These are phyloP conservation scores for Hirsutella thompsonii DNA, from an alignment of 2,329 filamentous ascomycete species.

Conservation along the genomic window DNA sequence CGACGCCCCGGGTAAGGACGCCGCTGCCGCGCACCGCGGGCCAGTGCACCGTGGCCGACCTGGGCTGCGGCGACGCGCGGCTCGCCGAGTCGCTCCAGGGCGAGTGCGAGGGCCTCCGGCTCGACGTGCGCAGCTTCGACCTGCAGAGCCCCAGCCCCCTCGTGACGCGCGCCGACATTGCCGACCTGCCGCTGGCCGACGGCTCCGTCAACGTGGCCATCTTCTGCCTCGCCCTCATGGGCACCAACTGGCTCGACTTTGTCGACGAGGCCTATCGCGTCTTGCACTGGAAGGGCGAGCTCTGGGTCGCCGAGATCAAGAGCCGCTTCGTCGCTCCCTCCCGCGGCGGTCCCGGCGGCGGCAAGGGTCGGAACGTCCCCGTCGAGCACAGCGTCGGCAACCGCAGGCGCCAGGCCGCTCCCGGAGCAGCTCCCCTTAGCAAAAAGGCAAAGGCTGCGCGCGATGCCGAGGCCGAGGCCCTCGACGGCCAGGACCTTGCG, in stretches of 20 bases:
- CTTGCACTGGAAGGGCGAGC: conserved; percentile 84
- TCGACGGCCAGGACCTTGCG: conserved; percentile 43
- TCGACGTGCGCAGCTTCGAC: conserved; percentile 76
- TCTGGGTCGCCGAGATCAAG: conserved; percentile 97
- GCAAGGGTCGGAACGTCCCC: conserved; percentile 12
- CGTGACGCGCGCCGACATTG: conserved; percentile 82
- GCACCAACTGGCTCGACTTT: conserved; percentile 96
- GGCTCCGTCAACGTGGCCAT: conserved; percentile 74
- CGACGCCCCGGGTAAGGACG: conserved; percentile 14
- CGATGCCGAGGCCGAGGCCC: conserved; percentile 32
- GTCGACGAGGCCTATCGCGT: conserved; percentile 91
- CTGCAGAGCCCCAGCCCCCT: conserved; percentile 64
- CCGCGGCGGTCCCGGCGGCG: conserved; percentile 9
- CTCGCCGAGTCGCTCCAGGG: conserved; percentile 57
- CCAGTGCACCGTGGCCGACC: conserved; percentile 69
- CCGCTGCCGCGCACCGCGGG: conserved; percentile 62
- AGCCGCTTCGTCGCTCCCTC: conserved; percentile 53
- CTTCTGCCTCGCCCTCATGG: conserved; percentile 96
- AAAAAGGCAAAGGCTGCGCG: conserved; percentile 33
- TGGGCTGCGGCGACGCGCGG: conserved; percentile 86
- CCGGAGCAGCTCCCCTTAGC: conserved; percentile 7
- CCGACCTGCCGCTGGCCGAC: conserved; percentile 63
- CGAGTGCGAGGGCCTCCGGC: conserved; percentile 50
- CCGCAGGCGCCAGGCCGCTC: conserved; percentile 36
- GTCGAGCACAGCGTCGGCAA: conserved; percentile 62